Base-by-base conservation (phyloP, 2,329 filamentous ascomycete species). In the Hawksworthiomyces lignivorus region DNA sequence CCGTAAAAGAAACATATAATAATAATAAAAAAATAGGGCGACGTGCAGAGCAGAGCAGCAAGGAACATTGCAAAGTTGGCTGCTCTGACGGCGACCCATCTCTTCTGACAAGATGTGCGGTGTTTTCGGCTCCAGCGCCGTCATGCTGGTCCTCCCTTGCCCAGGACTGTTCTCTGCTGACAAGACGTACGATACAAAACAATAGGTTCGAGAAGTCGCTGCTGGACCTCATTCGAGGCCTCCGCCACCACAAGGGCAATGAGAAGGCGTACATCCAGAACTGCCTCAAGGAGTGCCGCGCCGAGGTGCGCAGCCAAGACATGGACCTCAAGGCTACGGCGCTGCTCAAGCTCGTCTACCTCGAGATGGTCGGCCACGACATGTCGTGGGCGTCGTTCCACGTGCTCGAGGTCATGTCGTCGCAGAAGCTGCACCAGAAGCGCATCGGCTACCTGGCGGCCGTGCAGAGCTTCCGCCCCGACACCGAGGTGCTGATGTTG, bases 341-440 rank as follows among this genome's bases (percentile, higher is more conserved):
- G 34, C 74, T 98, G 41, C 71, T 98, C 57, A 98, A 98, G 70
- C 76, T 98, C 54, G 83, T 96, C 40, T 98, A 98, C 62, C 78
- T 98, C 51, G 92, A 98, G 62, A 98, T 98, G 92, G 89, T 97
- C 53, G 92, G 92, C 12, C 86, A 97, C 61, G 92, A 97, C 64
- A 98, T 98, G 92, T 96, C 90, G 4, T 98, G 92, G 92, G 92
- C 92, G 4, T 89, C 89, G 11, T 98, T 98, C 66, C 87, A 98
- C 61, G 90, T 97, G 39, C 81, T 98, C 36, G 92, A 98, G 67
- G 92, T 98, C 65, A 98, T 98, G 92, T 94, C 89, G 28, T 94
- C 87, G 29, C 73, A 84, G 36, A 97, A 96, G 61, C 94, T 94
- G 62, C 76, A 88, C 52, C 90, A 96, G 64, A 98, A 98, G 66